phyloP scores from a whole-genome alignment of 2,329 filamentous ascomycete genomes.

The Botrytis paeoniae region DNA sequence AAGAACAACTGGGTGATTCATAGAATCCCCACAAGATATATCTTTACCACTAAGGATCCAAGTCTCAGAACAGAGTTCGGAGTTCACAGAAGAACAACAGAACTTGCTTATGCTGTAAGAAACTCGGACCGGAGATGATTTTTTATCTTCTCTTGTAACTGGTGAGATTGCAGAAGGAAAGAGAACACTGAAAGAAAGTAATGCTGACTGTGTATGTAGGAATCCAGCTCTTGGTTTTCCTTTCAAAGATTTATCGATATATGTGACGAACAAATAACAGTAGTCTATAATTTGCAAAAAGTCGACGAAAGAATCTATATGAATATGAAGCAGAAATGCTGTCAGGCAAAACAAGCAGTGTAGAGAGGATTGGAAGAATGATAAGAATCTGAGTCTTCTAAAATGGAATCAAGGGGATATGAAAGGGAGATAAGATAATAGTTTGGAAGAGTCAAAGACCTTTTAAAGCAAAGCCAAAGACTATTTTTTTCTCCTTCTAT shows the following conservation, averaged over 20 bases:
- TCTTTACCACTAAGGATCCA: background rate
- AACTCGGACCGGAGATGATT: constrained; percentile 10
- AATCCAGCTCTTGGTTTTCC: constrained; percentile 38
- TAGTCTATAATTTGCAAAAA: constrained; percentile 1
- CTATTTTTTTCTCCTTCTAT: background rate
- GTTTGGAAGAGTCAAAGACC: constrained; percentile 9
- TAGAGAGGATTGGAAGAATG: constrained; percentile 10
- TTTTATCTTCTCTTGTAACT: background rate
- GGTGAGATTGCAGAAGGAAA: background rate
- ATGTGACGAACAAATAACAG: background rate
- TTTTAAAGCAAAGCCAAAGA: constrained; percentile 22
- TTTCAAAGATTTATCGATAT: constrained; percentile 3
- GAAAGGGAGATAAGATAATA: constrained; percentile 19
- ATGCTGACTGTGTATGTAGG: constrained; percentile 21
- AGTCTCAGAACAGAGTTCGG: background rate
- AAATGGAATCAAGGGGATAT: constrained; percentile 11
- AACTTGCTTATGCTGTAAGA: background rate
- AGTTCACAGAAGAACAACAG: background rate
- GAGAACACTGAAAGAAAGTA: background rate
- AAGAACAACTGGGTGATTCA: background rate
- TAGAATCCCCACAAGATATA: background rate
- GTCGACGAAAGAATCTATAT: background rate
- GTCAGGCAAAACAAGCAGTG: background rate
- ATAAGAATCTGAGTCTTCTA: constrained; percentile 2
- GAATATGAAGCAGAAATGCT: background rate